Percentiles rank a stretch among this genome's conserved stretches.
These are phyloP conservation scores for Nothophoma quercina DNA, from an alignment of 2,329 filamentous ascomycete genomes.

Conservation along the genomic window DNA sequence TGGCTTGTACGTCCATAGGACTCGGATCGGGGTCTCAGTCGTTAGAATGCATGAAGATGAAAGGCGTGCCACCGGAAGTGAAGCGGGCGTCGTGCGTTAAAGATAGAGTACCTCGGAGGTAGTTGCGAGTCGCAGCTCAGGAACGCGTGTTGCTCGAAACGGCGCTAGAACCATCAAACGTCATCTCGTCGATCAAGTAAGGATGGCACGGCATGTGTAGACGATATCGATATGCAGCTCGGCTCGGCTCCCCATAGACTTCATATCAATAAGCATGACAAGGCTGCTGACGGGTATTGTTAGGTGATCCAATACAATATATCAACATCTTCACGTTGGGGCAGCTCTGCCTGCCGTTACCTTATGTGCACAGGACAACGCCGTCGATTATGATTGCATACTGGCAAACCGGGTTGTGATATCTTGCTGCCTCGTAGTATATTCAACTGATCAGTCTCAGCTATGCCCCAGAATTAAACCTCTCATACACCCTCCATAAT, in stretches of 20 bases:
- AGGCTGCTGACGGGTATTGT: not conserved
- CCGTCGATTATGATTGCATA: too few species aligned
- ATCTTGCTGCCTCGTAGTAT: not conserved
- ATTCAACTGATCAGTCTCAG: not conserved
- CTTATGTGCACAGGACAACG: too few species aligned
- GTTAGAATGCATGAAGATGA: conserved; percentile 16
- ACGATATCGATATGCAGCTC: conserved; percentile 15
- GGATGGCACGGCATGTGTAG: conserved; percentile 15
- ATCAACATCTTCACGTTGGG: too few species aligned
- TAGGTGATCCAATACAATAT: not conserved
- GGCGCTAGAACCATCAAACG: conserved; percentile 26
- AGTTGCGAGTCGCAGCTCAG: conserved; percentile 20
- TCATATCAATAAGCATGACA: not conserved
- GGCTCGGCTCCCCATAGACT: conserved; percentile 4
- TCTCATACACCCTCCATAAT: conserved; percentile 19
- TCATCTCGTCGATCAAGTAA: conserved; percentile 31
- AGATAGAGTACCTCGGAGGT: conserved; percentile 11
- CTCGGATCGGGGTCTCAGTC: conserved; percentile 21
- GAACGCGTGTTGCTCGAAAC: conserved; percentile 29
- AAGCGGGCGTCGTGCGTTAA: conserved; percentile 7
- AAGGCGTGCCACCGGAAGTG: conserved; percentile 7
- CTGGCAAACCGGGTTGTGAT: not conserved
- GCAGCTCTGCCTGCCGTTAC: too few species aligned
- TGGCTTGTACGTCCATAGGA: conserved; percentile 37
- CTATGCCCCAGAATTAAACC: not conserved